Percentiles rank a stretch among this genome's conserved stretches.
Evolutionary conservation across 345 rosid genomes (phyloP).

Genomic region (Physaria fendleri): DNA sequence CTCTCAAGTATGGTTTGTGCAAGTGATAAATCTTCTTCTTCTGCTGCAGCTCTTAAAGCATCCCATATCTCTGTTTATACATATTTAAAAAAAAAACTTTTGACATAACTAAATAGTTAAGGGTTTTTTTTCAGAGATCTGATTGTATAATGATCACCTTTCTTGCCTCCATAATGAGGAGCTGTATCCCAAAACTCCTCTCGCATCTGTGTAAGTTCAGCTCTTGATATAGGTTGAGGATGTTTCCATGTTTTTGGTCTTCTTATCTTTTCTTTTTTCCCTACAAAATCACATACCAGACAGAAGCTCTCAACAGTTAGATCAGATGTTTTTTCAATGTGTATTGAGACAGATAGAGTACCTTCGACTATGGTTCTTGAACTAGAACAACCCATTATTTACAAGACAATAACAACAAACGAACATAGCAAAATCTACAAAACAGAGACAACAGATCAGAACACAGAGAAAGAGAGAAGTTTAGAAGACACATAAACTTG

Average conservation of each 20-base stretch:
- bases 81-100: background rate
- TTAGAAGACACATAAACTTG: constrained; percentile 12
- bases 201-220: constrained; percentile 69
- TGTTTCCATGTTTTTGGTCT: constrained; percentile 89
- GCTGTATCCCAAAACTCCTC: constrained; percentile 98
- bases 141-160: constrained; percentile 23
- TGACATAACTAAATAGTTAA: background rate
- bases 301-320: background rate
- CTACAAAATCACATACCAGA: constrained; percentile 28
- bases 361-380: constrained; percentile 25
- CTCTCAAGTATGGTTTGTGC: constrained; percentile 76
- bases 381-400: constrained; percentile 31
- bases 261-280: constrained; percentile 52
- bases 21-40: constrained; percentile 48
- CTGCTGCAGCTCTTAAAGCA: constrained; percentile 84
- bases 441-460: background rate
- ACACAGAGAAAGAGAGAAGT: background rate
- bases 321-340: background rate
- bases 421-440: constrained; percentile 7
- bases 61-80: constrained; percentile 71
- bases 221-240: constrained; percentile 71
- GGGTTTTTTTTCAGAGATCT: background rate
- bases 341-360: constrained; percentile 3
- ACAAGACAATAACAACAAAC: background rate
- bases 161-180: constrained; percentile 86